Base-by-base conservation (phyloP, 2,329 filamentous ascomycete genomes). In the Ilyonectria sp. region DNA sequence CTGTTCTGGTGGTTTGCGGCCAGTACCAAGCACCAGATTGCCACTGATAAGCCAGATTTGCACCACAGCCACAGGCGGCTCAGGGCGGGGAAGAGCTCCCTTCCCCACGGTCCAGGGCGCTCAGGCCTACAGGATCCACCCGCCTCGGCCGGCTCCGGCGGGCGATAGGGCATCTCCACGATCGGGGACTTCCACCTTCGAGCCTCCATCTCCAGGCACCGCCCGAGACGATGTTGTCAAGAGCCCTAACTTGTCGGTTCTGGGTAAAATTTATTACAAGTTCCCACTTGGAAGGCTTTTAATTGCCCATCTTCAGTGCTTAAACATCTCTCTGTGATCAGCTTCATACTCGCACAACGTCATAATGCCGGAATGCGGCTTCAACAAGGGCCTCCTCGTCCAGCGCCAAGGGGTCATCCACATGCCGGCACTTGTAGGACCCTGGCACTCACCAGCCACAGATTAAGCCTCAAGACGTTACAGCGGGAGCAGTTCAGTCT, bases 111-210 rank as follows among this genome's bases (percentile, higher is more conserved):
- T 69, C 15, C 23, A 65, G n/a, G 47, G 63, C 69, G 67, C 63
- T 61, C 31, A 64, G 29, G 56, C 71, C 69, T 61, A 55, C 55
- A 47, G 57, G 44, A 26, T 61, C 63, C 63, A 63, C 60, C 31
- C 49, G 19, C 13, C 59, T 73, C 77, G 78, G 78, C 78, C 78
- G 77, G 78, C 78, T 79, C 78, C 78, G 78, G 63, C 47, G 35
- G 60, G 65, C 60, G 70, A 72, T 69, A 71, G 68, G 63, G 50
- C 56, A 57, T 53, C 71, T 73, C 74, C 72, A 73, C 63, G 65
- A 67, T 77, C 77, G 77, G 77, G 60, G 61, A 61, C 70, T 69
- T 78, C 77, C 77, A 79, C 73, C 67, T 60, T 63, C 55, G 58
- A 50, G 21, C 69, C 59, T 47, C 43, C 9, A 19, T 43, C 21